Evolutionary conservation across 148 eudicot genomes (phyloP), one percentile per base, ranked within the genome.

Genomic region (Linanthus parryae): DNA sequence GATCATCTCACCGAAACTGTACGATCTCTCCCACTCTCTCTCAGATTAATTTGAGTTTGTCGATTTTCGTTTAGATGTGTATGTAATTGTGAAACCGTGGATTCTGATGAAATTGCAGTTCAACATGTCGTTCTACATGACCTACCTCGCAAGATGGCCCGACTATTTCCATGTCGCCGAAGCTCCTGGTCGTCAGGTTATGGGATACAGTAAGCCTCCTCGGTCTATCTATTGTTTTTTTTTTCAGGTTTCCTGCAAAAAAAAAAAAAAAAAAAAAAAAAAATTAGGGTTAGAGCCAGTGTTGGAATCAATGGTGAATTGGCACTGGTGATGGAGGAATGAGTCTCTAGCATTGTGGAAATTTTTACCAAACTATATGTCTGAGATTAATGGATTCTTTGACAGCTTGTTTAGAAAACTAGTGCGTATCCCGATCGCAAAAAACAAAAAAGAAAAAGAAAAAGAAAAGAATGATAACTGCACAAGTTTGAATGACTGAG

Each of bases 121-220:
- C 79, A 87, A 92, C 62, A 87, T 92, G 98, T 87, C 98, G 15
- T 92, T 92, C 62, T 92, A 92, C 65, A 87, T 92, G 98, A 92
- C 96, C 18, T 92, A 92, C 64, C 61, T 87, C 67, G 96, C 98
- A 7, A 68, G 96, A 50, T 92, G 98, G 98, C 96, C 98, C 0
- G 96, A 87, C 64, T 92, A 87, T 56, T 83, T 87, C 56, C 96
- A 87, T 58, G 96, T 84, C 5, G 98, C 98, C 11, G 88, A 92
- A 74, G 96, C 81, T 67, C 97, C 97, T 3, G 84, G 88, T 26
- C 68, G 70, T 59, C 84, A 71, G 52, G 61, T 79, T n/a, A 87
- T 92, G 98, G 98, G 98, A 30, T 87, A 87, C 72, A 92, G 98
- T 92, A 72, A 47, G 82, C 44, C 43, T 9, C 46, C 48, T 47